phyloP scores from a whole-genome alignment of 177 flowering plant species.

The Vitis hybrid region DNA sequence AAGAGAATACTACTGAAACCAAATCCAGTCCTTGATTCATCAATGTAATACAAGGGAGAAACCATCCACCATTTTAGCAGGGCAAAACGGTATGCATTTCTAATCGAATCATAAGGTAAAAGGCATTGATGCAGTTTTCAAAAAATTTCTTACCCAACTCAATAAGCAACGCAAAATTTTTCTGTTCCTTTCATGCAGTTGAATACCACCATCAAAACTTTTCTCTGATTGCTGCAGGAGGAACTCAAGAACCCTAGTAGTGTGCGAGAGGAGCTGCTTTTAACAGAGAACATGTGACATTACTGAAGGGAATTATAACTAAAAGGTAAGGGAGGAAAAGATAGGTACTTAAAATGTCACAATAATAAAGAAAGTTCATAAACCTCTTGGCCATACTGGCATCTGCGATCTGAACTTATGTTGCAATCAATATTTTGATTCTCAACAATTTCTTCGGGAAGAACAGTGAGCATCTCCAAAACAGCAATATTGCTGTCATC shows the following conservation, averaged over 20 bases:
- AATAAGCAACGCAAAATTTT: conserved; percentile 85
- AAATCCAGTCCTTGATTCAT: neutral
- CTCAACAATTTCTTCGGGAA: conserved; percentile 85
- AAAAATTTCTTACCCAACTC: conserved; percentile 74
- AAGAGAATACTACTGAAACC: neutral
- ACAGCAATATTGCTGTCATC: conserved; percentile 76
- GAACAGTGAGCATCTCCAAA: conserved; percentile 89
- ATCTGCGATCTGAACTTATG: conserved; percentile 50
- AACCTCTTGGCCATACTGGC: conserved; percentile 81
- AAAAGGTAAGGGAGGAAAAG: neutral
- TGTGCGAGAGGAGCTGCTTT: conserved; percentile 76
- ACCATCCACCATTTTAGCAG: neutral
- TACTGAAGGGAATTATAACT: neutral
- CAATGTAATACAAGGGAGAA: neutral
- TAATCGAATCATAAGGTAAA: too few species aligned
- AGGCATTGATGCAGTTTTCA: neutral
- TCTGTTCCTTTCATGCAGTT: conserved; percentile 56
- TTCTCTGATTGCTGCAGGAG: conserved; percentile 69
- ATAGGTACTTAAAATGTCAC: neutral
- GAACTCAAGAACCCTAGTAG: conserved; percentile 81
- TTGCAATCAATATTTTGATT: conserved; percentile 48
- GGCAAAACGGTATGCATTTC: too few species aligned
- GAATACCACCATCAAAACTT: conserved; percentile 39
- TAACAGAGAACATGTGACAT: conserved; percentile 8
- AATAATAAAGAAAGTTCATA: conserved; percentile 12